phyloP scores from a whole-genome alignment of 2,329 filamentous ascomycete genomes.

The Aspergillus alliaceus region DNA sequence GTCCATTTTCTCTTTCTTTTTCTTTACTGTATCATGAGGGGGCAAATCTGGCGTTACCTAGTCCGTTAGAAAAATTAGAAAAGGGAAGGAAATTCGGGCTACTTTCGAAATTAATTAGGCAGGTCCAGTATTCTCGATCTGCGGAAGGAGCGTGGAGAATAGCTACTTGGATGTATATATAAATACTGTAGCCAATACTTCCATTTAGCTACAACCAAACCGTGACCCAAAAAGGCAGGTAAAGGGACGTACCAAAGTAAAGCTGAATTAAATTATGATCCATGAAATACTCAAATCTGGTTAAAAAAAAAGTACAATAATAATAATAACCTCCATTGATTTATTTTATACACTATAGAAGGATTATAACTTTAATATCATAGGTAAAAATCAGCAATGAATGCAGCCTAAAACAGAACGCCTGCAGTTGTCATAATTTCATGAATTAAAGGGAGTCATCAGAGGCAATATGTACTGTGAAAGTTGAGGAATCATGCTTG shows the following conservation, averaged over 20 bases:
- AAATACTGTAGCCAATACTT: background rate
- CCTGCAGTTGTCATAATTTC: constrained; percentile 8
- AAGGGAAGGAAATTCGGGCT: background rate
- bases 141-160: background rate
- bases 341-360: background rate
- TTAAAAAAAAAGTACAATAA: background rate
- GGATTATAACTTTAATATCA: background rate
- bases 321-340: background rate
- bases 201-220: background rate
- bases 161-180: background rate
- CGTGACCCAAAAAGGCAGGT: background rate
- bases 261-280: background rate
- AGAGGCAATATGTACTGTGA: constrained; percentile 28
- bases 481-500: constrained; percentile 6
- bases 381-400: background rate
- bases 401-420: background rate
- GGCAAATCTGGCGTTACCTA: constrained; percentile 18
- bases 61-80: constrained; percentile 9
- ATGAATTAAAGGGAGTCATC: constrained; percentile 13
- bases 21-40: constrained; percentile 7
- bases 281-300: background rate
- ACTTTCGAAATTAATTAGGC: background rate
- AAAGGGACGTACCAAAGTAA: background rate
- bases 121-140: background rate
- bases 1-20: background rate